Conservation (phyloP, 306 rosid species). For the Erythrophleum fordii region DNA sequence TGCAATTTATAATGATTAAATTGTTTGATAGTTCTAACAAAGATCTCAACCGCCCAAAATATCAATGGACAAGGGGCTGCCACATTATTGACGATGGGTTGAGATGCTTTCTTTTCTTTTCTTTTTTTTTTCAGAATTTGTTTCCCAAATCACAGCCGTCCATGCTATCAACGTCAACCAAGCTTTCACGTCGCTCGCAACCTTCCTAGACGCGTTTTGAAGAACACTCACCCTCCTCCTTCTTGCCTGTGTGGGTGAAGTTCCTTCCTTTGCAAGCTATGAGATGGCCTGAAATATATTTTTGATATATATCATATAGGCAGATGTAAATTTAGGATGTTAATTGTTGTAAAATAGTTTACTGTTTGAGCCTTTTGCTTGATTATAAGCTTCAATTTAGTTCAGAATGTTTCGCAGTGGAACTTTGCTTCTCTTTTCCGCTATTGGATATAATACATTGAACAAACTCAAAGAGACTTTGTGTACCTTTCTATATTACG, state of each 20-base stretch:
- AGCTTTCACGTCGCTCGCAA: too few species aligned
- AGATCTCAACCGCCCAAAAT: too few species aligned
- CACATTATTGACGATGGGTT: too few species aligned
- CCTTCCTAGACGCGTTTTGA: too few species aligned
- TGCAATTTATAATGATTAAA: too few species aligned
- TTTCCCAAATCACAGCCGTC: too few species aligned
- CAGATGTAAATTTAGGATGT: not conserved
- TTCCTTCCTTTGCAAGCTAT: slow-evolving; percentile 9
- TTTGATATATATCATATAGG: not conserved
- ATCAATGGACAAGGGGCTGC: too few species aligned
- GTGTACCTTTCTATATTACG: not conserved
- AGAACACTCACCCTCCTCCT: too few species aligned
- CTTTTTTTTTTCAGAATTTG: too few species aligned
- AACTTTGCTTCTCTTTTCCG: slow-evolving; percentile 16
- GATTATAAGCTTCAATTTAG: not conserved
- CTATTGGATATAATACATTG: slow-evolving; percentile 17
- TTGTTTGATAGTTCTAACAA: too few species aligned
- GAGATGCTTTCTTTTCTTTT: too few species aligned
- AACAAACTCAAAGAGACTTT: not conserved
- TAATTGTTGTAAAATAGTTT: slow-evolving; percentile 1
- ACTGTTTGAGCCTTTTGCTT: not conserved
- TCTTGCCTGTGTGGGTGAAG: slow-evolving; percentile 97
- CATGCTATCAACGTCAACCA: too few species aligned
- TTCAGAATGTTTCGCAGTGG: not conserved
- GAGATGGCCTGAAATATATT: not conserved